These are phyloP conservation scores for Bacterosira constricta DNA, from an alignment of 108 stramenopile species.

Conservation along the genomic window DNA sequence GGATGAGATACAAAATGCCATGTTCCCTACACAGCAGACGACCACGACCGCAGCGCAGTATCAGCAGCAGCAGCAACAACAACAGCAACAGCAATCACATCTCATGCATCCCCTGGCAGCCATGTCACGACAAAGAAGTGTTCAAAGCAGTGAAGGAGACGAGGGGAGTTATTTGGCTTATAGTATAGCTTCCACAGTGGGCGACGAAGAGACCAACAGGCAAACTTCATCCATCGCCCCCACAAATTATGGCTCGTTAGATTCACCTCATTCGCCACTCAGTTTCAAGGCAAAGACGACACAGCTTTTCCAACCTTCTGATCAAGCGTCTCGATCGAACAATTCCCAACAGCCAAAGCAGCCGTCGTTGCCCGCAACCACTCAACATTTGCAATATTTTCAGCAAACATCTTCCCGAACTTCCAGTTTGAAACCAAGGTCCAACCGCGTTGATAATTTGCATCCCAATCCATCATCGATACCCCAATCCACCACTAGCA, in stretches of 20 bases:
- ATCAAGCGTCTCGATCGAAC: no score
- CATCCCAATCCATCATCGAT: not conserved
- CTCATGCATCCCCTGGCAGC: conserved; percentile 38
- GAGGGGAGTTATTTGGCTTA: conserved; percentile 36
- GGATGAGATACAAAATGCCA: conserved; percentile 3
- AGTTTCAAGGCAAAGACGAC: no score
- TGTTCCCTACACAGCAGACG: not conserved
- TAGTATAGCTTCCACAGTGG: conserved; percentile 24
- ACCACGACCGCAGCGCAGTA: not conserved
- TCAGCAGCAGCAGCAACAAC: not conserved
- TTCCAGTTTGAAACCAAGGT: not conserved
- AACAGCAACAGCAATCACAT: conserved; percentile 7
- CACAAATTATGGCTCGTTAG: not conserved
- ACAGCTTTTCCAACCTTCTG: no score
- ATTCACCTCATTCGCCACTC: no score
- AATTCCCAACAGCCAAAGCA: no score
- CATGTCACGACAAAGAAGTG: not conserved
- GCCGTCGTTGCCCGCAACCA: no score
- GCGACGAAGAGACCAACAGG: conserved; percentile 22
- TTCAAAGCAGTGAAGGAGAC: conserved; percentile 9
- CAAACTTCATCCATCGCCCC: not conserved
- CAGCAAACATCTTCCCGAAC: conserved; percentile 6
- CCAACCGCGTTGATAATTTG: not conserved
- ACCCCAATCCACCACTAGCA: not conserved
- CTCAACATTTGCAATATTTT: no score